phyloP scores from a whole-genome alignment of 2,329 filamentous ascomycete genomes.

The Aschersonia sp. region DNA sequence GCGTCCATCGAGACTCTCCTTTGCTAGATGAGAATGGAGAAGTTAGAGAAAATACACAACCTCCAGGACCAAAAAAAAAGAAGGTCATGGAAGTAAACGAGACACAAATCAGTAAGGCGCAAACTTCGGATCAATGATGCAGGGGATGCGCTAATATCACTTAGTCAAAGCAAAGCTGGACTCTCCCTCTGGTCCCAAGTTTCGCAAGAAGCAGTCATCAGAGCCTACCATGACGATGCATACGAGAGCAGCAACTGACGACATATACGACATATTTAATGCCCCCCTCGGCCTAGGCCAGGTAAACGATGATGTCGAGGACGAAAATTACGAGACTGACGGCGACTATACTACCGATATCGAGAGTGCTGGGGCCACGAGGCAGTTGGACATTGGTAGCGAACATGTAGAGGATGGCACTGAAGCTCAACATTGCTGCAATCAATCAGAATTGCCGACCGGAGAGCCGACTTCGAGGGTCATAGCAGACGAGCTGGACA shows the following conservation, averaged over 20 bases:
- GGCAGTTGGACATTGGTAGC: slow-evolving; percentile 37
- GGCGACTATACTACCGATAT: slow-evolving; percentile 71
- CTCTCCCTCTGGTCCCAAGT: slow-evolving; percentile 73
- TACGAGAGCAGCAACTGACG: slow-evolving; percentile 86
- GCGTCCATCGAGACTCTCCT: slow-evolving; percentile 26
- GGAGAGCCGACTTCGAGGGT: slow-evolving; percentile 28
- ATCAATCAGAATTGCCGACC: slow-evolving; percentile 80
- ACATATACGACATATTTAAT: slow-evolving; percentile 96
- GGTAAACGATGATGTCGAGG: slow-evolving; percentile 32
- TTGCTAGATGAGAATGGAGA: slow-evolving; percentile 47
- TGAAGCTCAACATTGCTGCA: slow-evolving; percentile 53
- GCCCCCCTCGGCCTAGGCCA: slow-evolving; percentile 40
- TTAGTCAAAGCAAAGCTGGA: slow-evolving; percentile 85
- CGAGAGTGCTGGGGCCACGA: slow-evolving; percentile 71
- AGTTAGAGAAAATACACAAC: slow-evolving; percentile 27
- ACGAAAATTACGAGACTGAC: slow-evolving; percentile 60
- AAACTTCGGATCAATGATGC: neutral
- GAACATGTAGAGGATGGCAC: slow-evolving; percentile 29
- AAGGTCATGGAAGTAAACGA: slow-evolving; percentile 79
- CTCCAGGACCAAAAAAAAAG: slow-evolving; percentile 47
- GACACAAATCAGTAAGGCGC: slow-evolving; percentile 72
- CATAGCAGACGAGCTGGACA: slow-evolving; percentile 12
- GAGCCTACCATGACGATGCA: slow-evolving; percentile 99
- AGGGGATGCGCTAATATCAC: neutral
- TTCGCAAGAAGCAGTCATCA: slow-evolving; percentile 57